Base-by-base conservation (phyloP, 2,329 filamentous ascomycete genomes). In the Neonectria faginata region DNA sequence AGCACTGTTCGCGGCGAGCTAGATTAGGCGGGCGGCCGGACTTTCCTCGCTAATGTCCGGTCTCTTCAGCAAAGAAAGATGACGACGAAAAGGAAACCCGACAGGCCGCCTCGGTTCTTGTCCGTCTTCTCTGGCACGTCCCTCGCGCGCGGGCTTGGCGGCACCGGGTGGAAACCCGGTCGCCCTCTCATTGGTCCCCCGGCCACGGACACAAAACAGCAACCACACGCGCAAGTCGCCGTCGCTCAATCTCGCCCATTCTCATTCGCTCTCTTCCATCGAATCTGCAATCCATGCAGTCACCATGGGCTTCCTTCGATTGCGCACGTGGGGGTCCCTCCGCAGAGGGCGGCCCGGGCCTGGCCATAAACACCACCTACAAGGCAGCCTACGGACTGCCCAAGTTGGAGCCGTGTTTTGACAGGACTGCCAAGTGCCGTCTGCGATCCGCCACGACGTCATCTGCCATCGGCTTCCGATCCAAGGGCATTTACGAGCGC, bases 161-260 rank as follows among this genome's bases (percentile, higher is more conserved):
- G 62, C 65, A 71, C 68, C 68, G 67, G 70, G 62, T 68, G 55
- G 10, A 22, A 51, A 70, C 64, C 68, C 68, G 70, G 68, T 66
- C 55, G 6, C 31, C 51, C 36, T 42, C 45, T 60, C 55, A 67
- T 67, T 70, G 62, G 70, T 25, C 44, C 33, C 31, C 29, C 3
- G 39, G 25, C 14, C 27, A 14, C 45, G 47, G 41, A 55, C 57
- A 65, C 58, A n/a, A 36, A 57, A 41, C 58, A 60, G 52, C 64
- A 70, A 60, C 64, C 65, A 52, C 25, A 44, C 66, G 57, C 45
- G 18, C 39, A 57, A 44, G 27, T 47, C 53, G 47, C 47, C 18
- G 25, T 11, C n/a, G 27, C n/a, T 20, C 48, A 33, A 12, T 31
- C 48, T 29, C 22, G 27, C 10, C 16, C 9, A 20, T 51, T 31